Percentiles rank a stretch among this genome's conserved stretches.
Evolutionary conservation across 2,329 filamentous ascomycete species (phyloP).

Genomic region (Penicillium olsonii): DNA sequence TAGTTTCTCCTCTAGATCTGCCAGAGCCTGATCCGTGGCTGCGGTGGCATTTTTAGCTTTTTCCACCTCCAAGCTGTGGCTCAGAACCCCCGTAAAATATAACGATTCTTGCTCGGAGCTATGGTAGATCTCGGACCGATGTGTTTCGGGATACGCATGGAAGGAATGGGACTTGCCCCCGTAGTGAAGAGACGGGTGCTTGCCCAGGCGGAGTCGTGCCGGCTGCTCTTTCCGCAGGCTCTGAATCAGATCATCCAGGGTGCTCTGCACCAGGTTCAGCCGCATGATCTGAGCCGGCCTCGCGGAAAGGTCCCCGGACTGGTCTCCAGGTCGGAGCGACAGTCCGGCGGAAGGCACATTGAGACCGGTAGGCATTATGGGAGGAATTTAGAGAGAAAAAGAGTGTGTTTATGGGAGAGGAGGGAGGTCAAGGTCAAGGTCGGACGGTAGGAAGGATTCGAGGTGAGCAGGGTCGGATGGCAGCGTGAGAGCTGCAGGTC

Average conservation of each 20-base stretch:
- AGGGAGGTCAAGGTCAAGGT: constrained; percentile 6
- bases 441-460: constrained; percentile 14
- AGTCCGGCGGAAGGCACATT: constrained; percentile 42
- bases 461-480: constrained; percentile 32
- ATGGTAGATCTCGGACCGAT: constrained; percentile 61
- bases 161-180: constrained; percentile 59
- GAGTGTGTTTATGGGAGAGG: background rate
- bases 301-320: constrained; percentile 30
- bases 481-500: constrained; percentile 42
- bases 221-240: constrained; percentile 45
- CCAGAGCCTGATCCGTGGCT: constrained; percentile 61
- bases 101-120: constrained; percentile 49
- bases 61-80: constrained; percentile 58
- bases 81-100: constrained; percentile 59
- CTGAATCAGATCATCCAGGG: constrained; percentile 49
- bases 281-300: constrained; percentile 49
- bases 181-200: constrained; percentile 57
- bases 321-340: constrained; percentile 39
- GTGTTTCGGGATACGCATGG: constrained; percentile 54
- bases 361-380: constrained; percentile 36
- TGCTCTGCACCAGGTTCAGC: constrained; percentile 46
- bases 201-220: constrained; percentile 50
- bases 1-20: constrained; percentile 60
- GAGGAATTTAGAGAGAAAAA: background rate
- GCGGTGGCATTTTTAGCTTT: constrained; percentile 57